Evolutionary conservation across 345 rosid genomes (phyloP), one percentile per base, ranked within the genome.

Genomic region (Populus tremula): DNA sequence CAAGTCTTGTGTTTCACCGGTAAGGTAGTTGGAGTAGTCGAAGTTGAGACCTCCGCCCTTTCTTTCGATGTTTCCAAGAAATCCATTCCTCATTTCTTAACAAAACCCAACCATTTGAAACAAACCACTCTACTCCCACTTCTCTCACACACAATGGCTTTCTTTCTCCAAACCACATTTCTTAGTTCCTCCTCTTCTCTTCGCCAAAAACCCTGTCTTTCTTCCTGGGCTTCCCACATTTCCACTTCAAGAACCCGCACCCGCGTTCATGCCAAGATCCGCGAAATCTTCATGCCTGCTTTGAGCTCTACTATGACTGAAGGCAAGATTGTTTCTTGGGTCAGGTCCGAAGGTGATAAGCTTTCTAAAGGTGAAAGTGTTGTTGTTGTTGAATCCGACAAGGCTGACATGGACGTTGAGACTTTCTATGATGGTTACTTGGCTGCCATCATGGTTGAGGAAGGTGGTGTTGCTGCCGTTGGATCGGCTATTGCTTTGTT

Each of bases 201-300:
- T 12, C 20, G 45, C 9, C 67, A 21, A 9, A 43, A 38, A n/a
- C 33, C 71, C 50, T 10, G 17, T 20, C 33, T 79, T 87, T 33
- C 84, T 81, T 31, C 70, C 68, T 39, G 70, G 79, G 47, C 76
- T 83, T 7, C 38, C 72, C 49, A 72, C 70, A 65, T 39, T 39
- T 16, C 61, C 63, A 61, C 56, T 74, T 53, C 78, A 54, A 70
- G 76, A 31, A 38, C 25, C 76, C 80, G 47, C 59, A 12, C 43
- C 66, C 83, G 11, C 12, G 82, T 87, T 27, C 85, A 73, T 67
- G 92, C 98, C 50, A 94, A 91, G 93, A 93, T 93, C 89, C 91
- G 94, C 18, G 98, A 96, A 84, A 96, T 96, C 68, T 90, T 93
- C 94, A 96, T 96, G 98, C 99, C 99, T 11, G 98, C 99, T n/a